These are phyloP conservation scores for Phytophthora podocarpi DNA, from an alignment of 352 stramenopile species.

Conservation along the genomic window DNA sequence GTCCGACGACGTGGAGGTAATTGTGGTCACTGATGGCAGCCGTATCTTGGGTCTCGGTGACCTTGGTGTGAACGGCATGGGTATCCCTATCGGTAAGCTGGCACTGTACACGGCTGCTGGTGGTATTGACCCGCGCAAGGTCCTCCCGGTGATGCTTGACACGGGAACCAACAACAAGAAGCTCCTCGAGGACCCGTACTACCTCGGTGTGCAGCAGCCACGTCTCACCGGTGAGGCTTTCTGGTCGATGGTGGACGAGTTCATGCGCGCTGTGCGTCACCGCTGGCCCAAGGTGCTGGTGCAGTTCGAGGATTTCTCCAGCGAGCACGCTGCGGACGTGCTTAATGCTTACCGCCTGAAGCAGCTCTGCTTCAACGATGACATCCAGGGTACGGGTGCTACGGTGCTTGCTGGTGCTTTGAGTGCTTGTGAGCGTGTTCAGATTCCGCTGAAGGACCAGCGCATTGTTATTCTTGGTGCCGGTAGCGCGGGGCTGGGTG, in stretches of 20 bases:
- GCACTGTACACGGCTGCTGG: constrained; percentile 95
- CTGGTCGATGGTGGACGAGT: constrained; percentile 96
- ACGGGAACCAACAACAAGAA: constrained; percentile 97
- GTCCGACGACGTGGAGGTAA: constrained; percentile 95
- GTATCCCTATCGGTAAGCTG: constrained; percentile 97
- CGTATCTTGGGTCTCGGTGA: constrained; percentile 97
- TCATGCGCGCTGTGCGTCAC: constrained; percentile 82
- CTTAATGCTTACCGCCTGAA: constrained; percentile 95
- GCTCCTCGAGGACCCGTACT: constrained; percentile 94
- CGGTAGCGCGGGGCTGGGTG: constrained; percentile 94
- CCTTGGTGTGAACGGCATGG: constrained; percentile 97
- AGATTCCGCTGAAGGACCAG: constrained; percentile 91
- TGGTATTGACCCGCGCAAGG: constrained; percentile 94
- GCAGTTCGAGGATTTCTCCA: constrained; percentile 98
- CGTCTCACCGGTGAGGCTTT: constrained; percentile 92
- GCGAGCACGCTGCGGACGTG: constrained; percentile 87
- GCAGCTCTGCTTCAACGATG: constrained; percentile 97
- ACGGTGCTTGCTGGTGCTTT: constrained; percentile 92
- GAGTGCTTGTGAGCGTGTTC: constrained; percentile 71
- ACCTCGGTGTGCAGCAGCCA: constrained; percentile 93
- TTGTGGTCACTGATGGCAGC: constrained; percentile 97
- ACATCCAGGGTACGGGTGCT: constrained; percentile 96
- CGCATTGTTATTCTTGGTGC: constrained; percentile 95
- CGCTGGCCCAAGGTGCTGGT: constrained; percentile 94
- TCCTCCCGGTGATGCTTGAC: constrained; percentile 96